Conservation (phyloP, 345 rosid genomes). For the Melaleuca quinquenervia region DNA sequence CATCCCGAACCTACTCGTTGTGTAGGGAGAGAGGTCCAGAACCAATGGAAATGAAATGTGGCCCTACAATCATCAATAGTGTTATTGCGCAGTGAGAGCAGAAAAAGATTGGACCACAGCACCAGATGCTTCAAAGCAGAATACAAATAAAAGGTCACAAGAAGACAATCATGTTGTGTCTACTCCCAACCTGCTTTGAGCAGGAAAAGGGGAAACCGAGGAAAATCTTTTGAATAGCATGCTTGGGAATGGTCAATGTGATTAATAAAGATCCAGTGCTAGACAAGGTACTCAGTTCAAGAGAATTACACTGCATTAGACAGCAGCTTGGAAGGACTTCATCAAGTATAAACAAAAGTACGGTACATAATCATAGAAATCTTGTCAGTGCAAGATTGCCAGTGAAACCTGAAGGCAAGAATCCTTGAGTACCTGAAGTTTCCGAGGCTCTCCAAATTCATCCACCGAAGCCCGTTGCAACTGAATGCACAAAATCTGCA, state of each 20-base stretch:
- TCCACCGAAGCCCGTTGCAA: slow-evolving; percentile 56
- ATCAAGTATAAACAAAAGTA: neutral
- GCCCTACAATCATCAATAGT: slow-evolving; percentile 29
- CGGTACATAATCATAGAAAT: neutral
- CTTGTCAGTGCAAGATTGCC: neutral
- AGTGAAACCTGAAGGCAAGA: neutral
- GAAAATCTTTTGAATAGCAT: neutral
- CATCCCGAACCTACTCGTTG: slow-evolving; percentile 10
- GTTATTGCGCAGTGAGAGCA: neutral
- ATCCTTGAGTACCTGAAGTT: slow-evolving; percentile 46
- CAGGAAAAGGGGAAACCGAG: neutral
- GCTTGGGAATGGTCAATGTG: neutral
- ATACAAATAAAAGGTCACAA: neutral
- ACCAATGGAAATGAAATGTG: slow-evolving; percentile 46
- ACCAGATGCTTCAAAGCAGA: neutral
- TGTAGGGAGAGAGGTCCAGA: slow-evolving; percentile 43
- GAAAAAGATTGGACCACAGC: neutral
- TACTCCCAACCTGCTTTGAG: neutral
- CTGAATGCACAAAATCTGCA: slow-evolving; percentile 85
- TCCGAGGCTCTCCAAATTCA: slow-evolving; percentile 51
- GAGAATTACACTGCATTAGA: neutral
- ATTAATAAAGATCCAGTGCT: neutral
- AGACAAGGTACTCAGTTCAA: neutral
- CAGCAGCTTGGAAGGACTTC: neutral
- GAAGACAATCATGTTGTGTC: neutral